Conservation (phyloP, 768 basidiomycete species). For the Asterophora parasitica region DNA sequence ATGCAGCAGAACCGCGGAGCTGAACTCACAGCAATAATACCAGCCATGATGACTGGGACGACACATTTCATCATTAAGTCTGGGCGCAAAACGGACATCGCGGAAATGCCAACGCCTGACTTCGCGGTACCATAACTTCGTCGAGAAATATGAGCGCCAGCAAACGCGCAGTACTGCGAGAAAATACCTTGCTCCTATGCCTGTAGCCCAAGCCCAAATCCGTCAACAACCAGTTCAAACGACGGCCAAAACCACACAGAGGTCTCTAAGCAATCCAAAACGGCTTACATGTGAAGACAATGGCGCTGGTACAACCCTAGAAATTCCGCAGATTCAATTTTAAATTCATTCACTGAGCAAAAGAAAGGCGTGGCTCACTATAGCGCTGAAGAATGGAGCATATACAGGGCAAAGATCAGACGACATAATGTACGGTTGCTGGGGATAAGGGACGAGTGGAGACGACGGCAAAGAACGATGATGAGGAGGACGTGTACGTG, state of each 20-base stretch:
- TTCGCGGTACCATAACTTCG: constrained; percentile 96
- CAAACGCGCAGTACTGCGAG: constrained; percentile 11
- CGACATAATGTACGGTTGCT: constrained; percentile 46
- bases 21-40: constrained; percentile 93
- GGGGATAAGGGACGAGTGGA: constrained; percentile 10
- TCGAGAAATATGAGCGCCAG: constrained; percentile 9
- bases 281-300: constrained; percentile 93
- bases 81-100: constrained; percentile 96
- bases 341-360: not conserved
- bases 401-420: constrained; percentile 90
- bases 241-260: not conserved
- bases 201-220: constrained; percentile 30
- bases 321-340: constrained; percentile 4
- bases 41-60: constrained; percentile 98
- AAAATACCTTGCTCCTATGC: constrained; percentile 80
- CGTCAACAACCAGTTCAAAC: constrained; percentile 6
- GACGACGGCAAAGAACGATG: constrained; percentile 9
- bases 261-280: not conserved
- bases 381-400: constrained; percentile 96
- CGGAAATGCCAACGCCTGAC: constrained; percentile 95
- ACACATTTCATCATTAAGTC: constrained; percentile 98
- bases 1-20: not conserved
- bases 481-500: constrained; percentile 15
- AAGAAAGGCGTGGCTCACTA: constrained; percentile 50
- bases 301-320: constrained; percentile 93